These are phyloP conservation scores for Strobilomyces dryophilus DNA, from an alignment of 768 basidiomycete genomes.

Conservation along the genomic window DNA sequence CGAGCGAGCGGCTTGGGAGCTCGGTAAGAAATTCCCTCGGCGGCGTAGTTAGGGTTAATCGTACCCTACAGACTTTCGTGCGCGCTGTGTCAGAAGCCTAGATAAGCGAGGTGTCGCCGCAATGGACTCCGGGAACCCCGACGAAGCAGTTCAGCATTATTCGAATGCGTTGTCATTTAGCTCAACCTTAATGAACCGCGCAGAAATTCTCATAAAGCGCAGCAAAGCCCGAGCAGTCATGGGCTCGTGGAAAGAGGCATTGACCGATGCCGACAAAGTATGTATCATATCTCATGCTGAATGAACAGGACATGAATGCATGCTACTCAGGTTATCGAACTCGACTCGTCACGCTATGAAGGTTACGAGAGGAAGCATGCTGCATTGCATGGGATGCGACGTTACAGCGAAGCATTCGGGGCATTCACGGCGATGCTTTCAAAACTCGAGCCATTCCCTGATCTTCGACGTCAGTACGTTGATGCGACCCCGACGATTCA, in stretches of 20 bases:
- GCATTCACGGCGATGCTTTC: constrained; percentile 1
- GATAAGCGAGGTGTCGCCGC: not conserved
- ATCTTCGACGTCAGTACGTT: constrained; percentile 1
- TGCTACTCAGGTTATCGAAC: constrained; percentile 1
- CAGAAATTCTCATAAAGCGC: not conserved
- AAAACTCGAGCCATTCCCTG: not conserved
- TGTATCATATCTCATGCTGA: too few relatives aligned
- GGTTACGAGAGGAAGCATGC: constrained; percentile 3
- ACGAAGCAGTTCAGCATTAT: not conserved
- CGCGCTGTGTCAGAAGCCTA: not conserved
- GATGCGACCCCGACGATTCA: not conserved
- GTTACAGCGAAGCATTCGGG: not conserved
- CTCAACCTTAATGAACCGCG: fast-evolving
- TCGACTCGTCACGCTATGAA: not conserved
- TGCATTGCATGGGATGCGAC: not conserved
- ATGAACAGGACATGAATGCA: not conserved
- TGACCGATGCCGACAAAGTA: constrained; percentile 9
- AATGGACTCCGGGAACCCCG: not conserved
- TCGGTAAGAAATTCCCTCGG: not conserved
- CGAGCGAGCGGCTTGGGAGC: not conserved
- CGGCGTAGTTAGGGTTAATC: not conserved
- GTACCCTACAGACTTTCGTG: not conserved
- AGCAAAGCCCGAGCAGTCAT: not conserved
- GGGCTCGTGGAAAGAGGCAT: not conserved
- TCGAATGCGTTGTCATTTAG: not conserved